A percentile compares a stretch with the other conserved stretches of the same genome.
Conservation (phyloP, 371 early-diverging fungal genomes). For the Apophysomyces variabilis region DNA sequence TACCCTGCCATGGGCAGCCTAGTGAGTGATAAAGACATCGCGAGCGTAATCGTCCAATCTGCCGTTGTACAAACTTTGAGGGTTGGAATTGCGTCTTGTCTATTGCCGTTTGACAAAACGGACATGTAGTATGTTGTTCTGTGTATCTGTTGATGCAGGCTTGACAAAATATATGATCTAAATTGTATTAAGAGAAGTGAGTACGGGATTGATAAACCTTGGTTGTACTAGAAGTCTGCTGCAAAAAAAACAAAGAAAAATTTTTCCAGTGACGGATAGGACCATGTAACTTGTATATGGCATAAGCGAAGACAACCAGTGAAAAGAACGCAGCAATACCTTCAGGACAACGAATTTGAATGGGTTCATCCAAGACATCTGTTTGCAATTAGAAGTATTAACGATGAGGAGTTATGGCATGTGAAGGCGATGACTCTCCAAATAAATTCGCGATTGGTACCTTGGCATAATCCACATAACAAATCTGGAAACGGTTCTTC, state of each 20-base stretch:
- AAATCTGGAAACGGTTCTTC: constrained; percentile 50
- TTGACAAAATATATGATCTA: constrained; percentile 56
- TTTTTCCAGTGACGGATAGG: background rate
- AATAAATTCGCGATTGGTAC: constrained; percentile 18
- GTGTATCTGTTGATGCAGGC: constrained; percentile 42
- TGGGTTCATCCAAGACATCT: constrained; percentile 56
- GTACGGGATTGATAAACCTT: background rate
- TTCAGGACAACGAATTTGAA: constrained; percentile 60
- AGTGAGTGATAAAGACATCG: constrained; percentile 35
- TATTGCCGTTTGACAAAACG: constrained; percentile 28
- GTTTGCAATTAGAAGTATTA: background rate
- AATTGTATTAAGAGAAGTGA: background rate
- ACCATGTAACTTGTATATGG: background rate
- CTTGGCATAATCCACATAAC: constrained; percentile 51
- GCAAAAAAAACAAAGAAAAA: background rate
- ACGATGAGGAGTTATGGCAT: background rate
- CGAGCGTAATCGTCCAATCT: constrained; percentile 46
- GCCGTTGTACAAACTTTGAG: constrained; percentile 54
- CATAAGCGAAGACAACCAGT: background rate
- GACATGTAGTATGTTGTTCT: constrained; percentile 35
- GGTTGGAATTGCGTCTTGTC: constrained; percentile 38
- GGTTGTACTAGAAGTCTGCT: background rate
- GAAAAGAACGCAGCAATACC: constrained; percentile 26
- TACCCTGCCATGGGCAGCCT: constrained; percentile 53
- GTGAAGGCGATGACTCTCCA: background rate